Evolutionary conservation across 2,329 filamentous ascomycete genomes (phyloP).

Genomic region (Claviceps arundinis): DNA sequence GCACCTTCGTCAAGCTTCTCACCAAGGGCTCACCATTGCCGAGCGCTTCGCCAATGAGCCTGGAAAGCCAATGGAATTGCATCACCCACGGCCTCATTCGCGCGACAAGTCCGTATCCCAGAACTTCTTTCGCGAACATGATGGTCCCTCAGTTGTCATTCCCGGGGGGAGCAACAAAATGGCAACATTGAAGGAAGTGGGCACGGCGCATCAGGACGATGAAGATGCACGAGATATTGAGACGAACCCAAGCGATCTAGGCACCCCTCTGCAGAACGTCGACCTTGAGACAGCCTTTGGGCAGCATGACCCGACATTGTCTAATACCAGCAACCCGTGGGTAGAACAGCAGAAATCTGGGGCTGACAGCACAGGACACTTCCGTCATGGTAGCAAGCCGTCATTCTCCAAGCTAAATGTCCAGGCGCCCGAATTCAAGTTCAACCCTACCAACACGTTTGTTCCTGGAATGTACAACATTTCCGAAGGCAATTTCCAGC

Average conservation of each 20-base stretch:
- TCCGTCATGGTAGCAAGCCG: constrained; percentile 51
- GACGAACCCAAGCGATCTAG: constrained; percentile 60
- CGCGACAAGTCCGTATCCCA: constrained; percentile 60
- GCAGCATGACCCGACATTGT: constrained; percentile 42
- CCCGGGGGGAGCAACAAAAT: constrained; percentile 27
- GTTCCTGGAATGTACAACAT: constrained; percentile 37
- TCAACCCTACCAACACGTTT: constrained; percentile 44
- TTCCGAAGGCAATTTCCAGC: constrained; percentile 31
- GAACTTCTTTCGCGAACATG: constrained; percentile 46
- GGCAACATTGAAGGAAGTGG: constrained; percentile 26
- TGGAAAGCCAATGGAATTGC: constrained; percentile 43
- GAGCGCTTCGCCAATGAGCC: constrained; percentile 40
- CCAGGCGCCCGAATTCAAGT: constrained; percentile 78
- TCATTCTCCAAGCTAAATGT: constrained; percentile 77
- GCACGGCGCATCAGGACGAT: constrained; percentile 24
- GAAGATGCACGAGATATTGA: constrained; percentile 53
- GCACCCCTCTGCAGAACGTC: constrained; percentile 44
- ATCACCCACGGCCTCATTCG: constrained; percentile 63
- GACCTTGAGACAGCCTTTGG: constrained; percentile 30
- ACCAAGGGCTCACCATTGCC: constrained; percentile 34
- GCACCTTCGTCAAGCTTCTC: constrained; percentile 33
- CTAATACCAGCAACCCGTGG: constrained; percentile 51
- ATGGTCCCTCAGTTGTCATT: constrained; percentile 28
- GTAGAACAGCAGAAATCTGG: constrained; percentile 35
- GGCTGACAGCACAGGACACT: constrained; percentile 24